Evolutionary conservation across 2,329 filamentous ascomycete species (phyloP).

Genomic region (Claviceps quebecensis): DNA sequence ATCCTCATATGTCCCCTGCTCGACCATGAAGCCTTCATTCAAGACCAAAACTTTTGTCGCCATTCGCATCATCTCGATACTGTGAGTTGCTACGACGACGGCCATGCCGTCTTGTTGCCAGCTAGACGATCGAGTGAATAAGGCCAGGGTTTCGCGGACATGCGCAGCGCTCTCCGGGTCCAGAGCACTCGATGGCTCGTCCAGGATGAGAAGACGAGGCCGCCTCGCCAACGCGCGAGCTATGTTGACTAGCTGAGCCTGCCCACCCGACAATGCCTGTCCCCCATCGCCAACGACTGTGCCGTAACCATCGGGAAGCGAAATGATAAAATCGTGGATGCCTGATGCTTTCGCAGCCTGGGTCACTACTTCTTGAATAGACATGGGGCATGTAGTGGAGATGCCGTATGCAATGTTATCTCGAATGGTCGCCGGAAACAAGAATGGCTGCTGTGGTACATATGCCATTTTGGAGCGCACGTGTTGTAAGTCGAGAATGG

Average conservation of each 20-base stretch:
- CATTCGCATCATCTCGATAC: conserved; percentile 71
- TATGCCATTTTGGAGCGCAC: conserved; percentile 50
- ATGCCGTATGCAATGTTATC: conserved; percentile 79
- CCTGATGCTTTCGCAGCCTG: conserved; percentile 43
- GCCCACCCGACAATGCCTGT: conserved; percentile 60
- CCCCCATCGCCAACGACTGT: conserved; percentile 69
- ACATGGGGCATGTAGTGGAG: conserved; percentile 35
- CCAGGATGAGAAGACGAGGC: conserved; percentile 63
- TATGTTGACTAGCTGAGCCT: conserved; percentile 69
- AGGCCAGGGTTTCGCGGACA: conserved; percentile 48
- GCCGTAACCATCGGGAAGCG: conserved; percentile 43
- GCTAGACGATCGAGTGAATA: conserved; percentile 28
- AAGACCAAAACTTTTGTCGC: conserved; percentile 62
- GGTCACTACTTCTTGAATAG: conserved; percentile 29
- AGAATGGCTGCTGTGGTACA: conserved; percentile 55
- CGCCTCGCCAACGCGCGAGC: conserved; percentile 61
- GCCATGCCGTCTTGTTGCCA: conserved; percentile 34
- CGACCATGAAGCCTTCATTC: conserved; percentile 50
- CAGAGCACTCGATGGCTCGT: conserved; percentile 75
- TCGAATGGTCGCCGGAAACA: conserved; percentile 65
- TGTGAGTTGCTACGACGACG: conserved; percentile 72
- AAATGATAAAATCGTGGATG: conserved; percentile 63
- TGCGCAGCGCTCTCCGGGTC: conserved; percentile 53
- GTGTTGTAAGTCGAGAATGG: conserved; percentile 42
- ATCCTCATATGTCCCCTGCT: conserved; percentile 52